phyloP scores from a whole-genome alignment of 768 basidiomycete species.

The Boletellus ananas region DNA sequence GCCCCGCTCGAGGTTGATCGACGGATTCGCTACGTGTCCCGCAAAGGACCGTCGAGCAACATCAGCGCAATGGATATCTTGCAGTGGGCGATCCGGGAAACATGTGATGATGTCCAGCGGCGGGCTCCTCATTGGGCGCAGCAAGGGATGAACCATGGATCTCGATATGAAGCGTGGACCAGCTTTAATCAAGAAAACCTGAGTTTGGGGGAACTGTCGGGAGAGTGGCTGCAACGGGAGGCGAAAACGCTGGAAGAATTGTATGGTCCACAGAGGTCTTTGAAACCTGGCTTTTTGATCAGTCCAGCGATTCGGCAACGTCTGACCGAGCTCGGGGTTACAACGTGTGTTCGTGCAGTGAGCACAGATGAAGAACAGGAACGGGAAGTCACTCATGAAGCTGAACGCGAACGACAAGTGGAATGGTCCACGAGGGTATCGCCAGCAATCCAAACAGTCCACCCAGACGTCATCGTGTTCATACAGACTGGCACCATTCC shows the following conservation, averaged over 20 bases:
- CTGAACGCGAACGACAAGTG: conserved; percentile 37
- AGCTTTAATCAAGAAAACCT: conserved; percentile 9
- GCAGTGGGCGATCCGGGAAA: conserved; percentile 43
- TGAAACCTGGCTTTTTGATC: conserved; percentile 1
- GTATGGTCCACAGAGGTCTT: conserved; percentile 18
- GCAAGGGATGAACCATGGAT: conserved; percentile 38
- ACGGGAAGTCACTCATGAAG: conserved; percentile 41
- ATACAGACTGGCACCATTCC: not conserved
- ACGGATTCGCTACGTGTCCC: conserved; percentile 31
- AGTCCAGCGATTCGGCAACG: conserved; percentile 23
- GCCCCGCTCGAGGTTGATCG: conserved; percentile 44
- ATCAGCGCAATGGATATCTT: conserved; percentile 35
- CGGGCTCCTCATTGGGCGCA: conserved; percentile 42
- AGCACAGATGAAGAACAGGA: conserved; percentile 45
- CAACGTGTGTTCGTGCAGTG: conserved; percentile 9
- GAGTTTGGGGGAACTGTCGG: conserved; percentile 7
- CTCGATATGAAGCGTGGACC: conserved; percentile 25
- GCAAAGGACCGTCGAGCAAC: conserved; percentile 1
- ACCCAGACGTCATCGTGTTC: not conserved
- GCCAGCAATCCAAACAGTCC: not conserved
- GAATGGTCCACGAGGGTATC: not conserved
- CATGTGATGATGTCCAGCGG: conserved; percentile 39
- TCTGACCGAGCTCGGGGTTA: conserved; percentile 27
- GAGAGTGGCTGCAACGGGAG: conserved; percentile 40
- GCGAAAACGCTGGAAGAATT: conserved; percentile 37